phyloP scores from a whole-genome alignment of 176 grass and related monocot genomes.

The Carex myosuroides region DNA sequence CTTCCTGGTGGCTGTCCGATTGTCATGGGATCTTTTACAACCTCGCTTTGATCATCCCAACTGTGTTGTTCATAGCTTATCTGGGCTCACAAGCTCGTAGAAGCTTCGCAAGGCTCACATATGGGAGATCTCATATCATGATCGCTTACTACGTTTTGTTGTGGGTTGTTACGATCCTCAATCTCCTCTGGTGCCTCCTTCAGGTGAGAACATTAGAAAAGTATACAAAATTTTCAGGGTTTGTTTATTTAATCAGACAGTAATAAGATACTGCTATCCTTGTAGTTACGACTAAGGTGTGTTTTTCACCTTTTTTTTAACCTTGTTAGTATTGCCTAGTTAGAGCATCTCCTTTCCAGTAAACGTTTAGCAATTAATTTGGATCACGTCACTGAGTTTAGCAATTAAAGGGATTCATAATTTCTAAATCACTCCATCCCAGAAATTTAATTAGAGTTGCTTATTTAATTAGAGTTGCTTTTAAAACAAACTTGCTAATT shows the following conservation, averaged over 20 bases:
- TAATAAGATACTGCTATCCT: background rate
- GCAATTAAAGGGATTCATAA: too few species aligned
- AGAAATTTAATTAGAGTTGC: too few species aligned
- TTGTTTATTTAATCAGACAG: background rate
- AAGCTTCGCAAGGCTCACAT: slow-evolving; percentile 65
- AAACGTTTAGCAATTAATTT: too few species aligned
- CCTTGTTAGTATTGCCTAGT: background rate
- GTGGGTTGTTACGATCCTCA: slow-evolving; percentile 70
- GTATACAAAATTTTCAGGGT: background rate
- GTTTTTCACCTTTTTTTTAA: background rate
- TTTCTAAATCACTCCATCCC: too few species aligned
- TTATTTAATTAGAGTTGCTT: too few species aligned
- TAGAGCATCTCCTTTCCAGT: too few species aligned
- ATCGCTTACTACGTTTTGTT: slow-evolving; percentile 79
- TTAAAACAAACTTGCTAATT: too few species aligned
- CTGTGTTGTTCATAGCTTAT: slow-evolving; percentile 72
- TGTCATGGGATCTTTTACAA: slow-evolving; percentile 74
- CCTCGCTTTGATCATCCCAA: slow-evolving; percentile 67
- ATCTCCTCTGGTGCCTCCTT: slow-evolving; percentile 89
- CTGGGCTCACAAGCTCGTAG: slow-evolving; percentile 66
- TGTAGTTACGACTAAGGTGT: background rate
- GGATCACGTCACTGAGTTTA: too few species aligned
- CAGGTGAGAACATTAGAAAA: slow-evolving; percentile 35
- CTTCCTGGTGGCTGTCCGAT: slow-evolving; percentile 29
- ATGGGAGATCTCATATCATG: slow-evolving; percentile 85